These are phyloP conservation scores for Suillus decipiens DNA, from an alignment of 768 basidiomycete species.

Conservation along the genomic window DNA sequence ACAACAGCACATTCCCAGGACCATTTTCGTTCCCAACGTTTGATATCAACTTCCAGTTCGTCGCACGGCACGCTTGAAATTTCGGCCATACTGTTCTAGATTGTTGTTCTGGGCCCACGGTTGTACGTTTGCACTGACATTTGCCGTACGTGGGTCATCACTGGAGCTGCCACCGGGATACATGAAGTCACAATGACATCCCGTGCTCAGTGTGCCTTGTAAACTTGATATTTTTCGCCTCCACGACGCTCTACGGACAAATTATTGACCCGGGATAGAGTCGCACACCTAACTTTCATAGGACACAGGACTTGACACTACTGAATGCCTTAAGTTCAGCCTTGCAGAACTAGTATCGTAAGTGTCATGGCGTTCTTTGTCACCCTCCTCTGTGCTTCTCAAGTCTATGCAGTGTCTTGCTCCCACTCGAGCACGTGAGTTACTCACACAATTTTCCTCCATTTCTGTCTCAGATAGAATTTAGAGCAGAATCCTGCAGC, in stretches of 20 bases:
- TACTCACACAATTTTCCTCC: too few species aligned
- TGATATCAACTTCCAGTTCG: too few species aligned
- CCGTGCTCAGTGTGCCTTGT: neutral
- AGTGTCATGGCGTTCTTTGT: neutral
- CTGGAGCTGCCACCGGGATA: too few species aligned
- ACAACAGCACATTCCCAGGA: too few species aligned
- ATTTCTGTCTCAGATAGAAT: neutral
- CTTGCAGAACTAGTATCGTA: neutral
- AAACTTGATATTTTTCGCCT: neutral
- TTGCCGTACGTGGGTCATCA: too few species aligned
- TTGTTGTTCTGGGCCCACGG: too few species aligned
- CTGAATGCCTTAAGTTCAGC: neutral
- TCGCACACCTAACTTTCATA: neutral
- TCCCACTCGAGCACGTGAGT: neutral
- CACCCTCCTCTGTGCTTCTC: conserved; percentile 2
- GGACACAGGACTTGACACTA: neutral
- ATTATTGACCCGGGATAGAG: neutral
- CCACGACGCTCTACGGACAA: neutral
- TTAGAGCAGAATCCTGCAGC: neutral
- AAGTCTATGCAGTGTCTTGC: neutral
- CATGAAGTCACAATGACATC: too few species aligned
- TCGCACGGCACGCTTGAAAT: too few species aligned
- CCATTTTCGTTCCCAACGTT: too few species aligned
- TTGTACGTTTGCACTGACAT: too few species aligned
- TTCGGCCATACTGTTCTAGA: too few species aligned